These are phyloP conservation scores for Pseudoturritis turrita DNA, from an alignment of 345 rosid genomes.

Conservation along the genomic window DNA sequence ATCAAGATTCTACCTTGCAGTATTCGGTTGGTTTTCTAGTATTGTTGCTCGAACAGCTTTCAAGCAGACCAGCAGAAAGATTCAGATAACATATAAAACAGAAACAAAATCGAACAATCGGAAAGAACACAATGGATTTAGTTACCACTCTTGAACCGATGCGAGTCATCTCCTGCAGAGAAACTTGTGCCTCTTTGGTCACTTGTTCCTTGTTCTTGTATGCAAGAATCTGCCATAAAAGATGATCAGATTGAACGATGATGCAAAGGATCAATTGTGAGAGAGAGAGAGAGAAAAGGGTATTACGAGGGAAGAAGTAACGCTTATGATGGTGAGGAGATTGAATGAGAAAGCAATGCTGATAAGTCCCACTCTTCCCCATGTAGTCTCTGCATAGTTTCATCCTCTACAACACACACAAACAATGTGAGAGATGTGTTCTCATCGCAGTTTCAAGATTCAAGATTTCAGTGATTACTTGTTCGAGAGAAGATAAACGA, in stretches of 20 bases:
- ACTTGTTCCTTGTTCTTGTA: slow-evolving; percentile 14
- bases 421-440: neutral
- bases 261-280: neutral
- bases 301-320: slow-evolving; percentile 68
- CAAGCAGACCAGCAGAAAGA: neutral
- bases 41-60: slow-evolving; percentile 44
- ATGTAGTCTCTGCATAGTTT: slow-evolving; percentile 46
- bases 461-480: slow-evolving; percentile 35
- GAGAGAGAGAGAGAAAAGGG: neutral
- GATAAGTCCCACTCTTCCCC: slow-evolving; percentile 46
- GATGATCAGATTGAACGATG: neutral
- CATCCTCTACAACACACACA: slow-evolving; percentile 41
- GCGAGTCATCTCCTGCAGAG: slow-evolving; percentile 32
- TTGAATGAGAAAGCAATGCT: slow-evolving; percentile 42
- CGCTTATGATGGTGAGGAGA: slow-evolving; percentile 53
- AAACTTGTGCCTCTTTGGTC: slow-evolving; percentile 20
- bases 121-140: neutral
- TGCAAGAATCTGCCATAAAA: slow-evolving; percentile 29
- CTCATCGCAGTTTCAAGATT: neutral
- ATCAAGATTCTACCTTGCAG: slow-evolving; percentile 35
- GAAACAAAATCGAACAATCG: neutral
- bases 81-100: slow-evolving; percentile 8
- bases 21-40: slow-evolving; percentile 33
- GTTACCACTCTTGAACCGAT: slow-evolving; percentile 41
- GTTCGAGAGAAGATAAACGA: slow-evolving; percentile 52